Evolutionary conservation across 805 yeast species (phyloP).

Genomic region (Candida multigemmis): DNA sequence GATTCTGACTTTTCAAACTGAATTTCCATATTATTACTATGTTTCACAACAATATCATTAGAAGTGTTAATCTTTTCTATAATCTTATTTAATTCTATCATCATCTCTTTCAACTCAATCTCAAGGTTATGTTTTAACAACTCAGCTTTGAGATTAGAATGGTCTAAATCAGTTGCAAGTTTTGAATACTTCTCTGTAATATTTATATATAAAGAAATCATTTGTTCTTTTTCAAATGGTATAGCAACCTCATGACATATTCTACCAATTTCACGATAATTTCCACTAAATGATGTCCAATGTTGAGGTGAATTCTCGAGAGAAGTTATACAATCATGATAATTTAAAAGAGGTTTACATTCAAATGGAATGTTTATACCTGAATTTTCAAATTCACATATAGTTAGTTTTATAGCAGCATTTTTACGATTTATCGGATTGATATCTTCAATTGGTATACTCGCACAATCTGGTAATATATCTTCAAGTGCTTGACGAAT

Average conservation of each 20-base stretch:
- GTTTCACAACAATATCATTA: no score
- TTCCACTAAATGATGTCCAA: conserved; percentile 71
- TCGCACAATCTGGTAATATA: conserved; percentile 32
- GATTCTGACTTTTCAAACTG: no score
- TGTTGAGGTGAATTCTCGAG: conserved; percentile 43
- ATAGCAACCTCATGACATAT: conserved; percentile 45
- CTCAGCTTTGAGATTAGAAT: no score
- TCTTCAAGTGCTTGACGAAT: conserved; percentile 29
- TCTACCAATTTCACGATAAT: conserved; percentile 43
- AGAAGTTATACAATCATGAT: conserved; percentile 27
- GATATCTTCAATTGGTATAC: conserved; percentile 29
- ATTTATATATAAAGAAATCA: conserved; percentile 36
- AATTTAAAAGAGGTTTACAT: conserved; percentile 13
- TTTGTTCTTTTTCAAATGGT: conserved; percentile 45
- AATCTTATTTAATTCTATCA: no score
- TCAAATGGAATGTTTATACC: conserved; percentile 22
- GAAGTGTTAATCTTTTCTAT: no score
- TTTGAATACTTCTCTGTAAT: conserved; percentile 23
- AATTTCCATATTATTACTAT: no score
- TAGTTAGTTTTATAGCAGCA: conserved; percentile 38
- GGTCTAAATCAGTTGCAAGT: conserved; percentile 4
- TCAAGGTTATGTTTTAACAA: no score
- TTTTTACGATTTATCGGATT: conserved; percentile 20
- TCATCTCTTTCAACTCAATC: no score
- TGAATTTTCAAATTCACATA: conserved; percentile 48